Conservation (phyloP, 805 yeast species). For the Candida khao-thaluensis region DNA sequence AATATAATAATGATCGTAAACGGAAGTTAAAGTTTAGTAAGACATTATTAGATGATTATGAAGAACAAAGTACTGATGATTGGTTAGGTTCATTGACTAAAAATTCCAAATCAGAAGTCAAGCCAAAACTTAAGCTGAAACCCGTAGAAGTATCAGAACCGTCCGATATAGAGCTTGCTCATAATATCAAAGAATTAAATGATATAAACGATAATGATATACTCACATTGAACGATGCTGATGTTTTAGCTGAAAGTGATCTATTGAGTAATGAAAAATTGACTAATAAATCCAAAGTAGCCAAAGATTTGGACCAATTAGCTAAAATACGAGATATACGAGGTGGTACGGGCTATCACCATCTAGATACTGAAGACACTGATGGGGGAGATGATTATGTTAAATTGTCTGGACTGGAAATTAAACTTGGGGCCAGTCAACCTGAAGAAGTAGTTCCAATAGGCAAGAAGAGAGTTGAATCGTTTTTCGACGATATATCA, state of each 20-base stretch:
- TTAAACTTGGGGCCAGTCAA: background rate
- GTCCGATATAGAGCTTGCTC: constrained; percentile 43
- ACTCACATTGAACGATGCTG: constrained; percentile 57
- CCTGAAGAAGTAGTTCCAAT: background rate
- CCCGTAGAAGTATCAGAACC: background rate
- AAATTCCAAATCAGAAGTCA: constrained; percentile 2
- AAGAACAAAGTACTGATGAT: constrained; percentile 34
- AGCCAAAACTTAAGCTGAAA: background rate
- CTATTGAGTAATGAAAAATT: constrained; percentile 41
- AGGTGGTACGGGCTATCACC: constrained; percentile 6
- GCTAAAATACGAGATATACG: constrained; percentile 17
- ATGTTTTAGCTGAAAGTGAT: constrained; percentile 32
- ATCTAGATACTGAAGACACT: constrained; percentile 13
- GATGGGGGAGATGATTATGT: constrained; percentile 15
- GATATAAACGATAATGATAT: constrained; percentile 43
- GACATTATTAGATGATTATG: constrained; percentile 25
- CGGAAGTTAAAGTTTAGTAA: constrained; percentile 21
- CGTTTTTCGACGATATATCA: constrained; percentile 12
- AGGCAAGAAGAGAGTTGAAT: constrained; percentile 3
- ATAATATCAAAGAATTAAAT: constrained; percentile 40
- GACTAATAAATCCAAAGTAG: constrained; percentile 23
- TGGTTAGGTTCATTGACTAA: constrained; percentile 35
- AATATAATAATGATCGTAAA: constrained; percentile 21
- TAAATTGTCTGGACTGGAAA: constrained; percentile 4
- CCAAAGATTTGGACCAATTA: constrained; percentile 21